Conservation (phyloP, 257 asterid species). For the Catharanthus roseus region DNA sequence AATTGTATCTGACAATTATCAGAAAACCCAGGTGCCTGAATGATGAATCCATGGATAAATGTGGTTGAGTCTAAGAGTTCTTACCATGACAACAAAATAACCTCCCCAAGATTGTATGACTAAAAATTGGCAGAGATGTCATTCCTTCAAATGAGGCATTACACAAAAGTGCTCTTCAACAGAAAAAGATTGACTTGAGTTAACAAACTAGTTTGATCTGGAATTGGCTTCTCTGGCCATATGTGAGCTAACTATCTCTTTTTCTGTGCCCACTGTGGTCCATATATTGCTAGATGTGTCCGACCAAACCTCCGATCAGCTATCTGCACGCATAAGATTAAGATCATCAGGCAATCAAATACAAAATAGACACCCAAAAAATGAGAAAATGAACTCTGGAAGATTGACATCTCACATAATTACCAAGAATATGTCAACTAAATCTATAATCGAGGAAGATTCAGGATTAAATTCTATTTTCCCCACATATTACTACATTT, state of each 20-base stretch:
- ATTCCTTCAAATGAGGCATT: not conserved
- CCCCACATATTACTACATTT: not conserved
- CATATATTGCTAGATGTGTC: slow-evolving; percentile 87
- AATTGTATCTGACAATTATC: not conserved
- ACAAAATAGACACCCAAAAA: not conserved
- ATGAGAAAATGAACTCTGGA: not conserved
- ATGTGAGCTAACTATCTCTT: slow-evolving; percentile 31
- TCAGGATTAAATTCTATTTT: not conserved
- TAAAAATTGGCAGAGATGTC: not conserved
- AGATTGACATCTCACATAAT: not conserved
- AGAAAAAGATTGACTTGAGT: not conserved
- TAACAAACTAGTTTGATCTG: not conserved
- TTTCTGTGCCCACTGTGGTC: slow-evolving; percentile 92
- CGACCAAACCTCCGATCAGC: slow-evolving; percentile 98
- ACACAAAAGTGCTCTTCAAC: not conserved
- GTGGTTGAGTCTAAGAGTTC: not conserved
- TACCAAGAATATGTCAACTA: not conserved
- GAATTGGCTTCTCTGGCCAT: not conserved
- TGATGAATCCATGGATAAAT: not conserved
- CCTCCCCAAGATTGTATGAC: not conserved
- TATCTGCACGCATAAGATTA: slow-evolving; percentile 43
- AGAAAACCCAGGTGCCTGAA: not conserved
- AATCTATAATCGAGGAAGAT: not conserved
- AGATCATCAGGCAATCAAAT: not conserved
- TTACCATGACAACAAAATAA: not conserved